Conservation (phyloP, 305 asterid species). For the Fraxinus sp. region DNA sequence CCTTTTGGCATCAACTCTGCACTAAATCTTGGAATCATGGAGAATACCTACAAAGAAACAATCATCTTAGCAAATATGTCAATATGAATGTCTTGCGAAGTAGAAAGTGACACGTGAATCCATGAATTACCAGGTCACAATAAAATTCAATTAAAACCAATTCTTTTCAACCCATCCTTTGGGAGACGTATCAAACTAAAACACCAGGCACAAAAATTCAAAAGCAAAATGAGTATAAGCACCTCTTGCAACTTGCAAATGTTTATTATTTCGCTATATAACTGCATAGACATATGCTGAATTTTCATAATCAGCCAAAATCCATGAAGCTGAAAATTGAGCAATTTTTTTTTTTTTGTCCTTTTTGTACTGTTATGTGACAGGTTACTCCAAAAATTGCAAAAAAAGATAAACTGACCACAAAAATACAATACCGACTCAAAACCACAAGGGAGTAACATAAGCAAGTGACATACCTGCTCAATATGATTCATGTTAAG, state of each 20-base stretch:
- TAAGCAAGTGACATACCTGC: slow-evolving; percentile 59
- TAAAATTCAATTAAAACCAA: not conserved
- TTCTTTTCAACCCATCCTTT: not conserved
- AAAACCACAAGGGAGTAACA: not conserved
- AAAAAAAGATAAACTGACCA: not conserved
- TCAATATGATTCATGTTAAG: slow-evolving; percentile 96
- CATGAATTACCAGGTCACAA: not conserved
- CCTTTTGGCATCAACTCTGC: slow-evolving; percentile 96
- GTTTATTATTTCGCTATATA: not conserved
- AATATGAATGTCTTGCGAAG: not conserved
- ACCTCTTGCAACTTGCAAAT: not conserved
- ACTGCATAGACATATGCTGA: not conserved
- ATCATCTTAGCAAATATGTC: not conserved
- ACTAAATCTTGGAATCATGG: slow-evolving; percentile 93
- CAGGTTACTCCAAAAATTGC: not conserved
- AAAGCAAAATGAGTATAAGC: not conserved
- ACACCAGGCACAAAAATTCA: not conserved
- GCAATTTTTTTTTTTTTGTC: not conserved
- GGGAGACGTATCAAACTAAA: not conserved
- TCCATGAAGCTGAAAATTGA: not conserved
- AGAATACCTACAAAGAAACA: slow-evolving; percentile 59
- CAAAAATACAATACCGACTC: not conserved
- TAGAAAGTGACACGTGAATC: not conserved
- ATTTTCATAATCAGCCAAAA: not conserved
- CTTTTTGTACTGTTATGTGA: not conserved